These are phyloP conservation scores for Knufia petricola DNA, from an alignment of 2,329 filamentous ascomycete species.

Conservation along the genomic window DNA sequence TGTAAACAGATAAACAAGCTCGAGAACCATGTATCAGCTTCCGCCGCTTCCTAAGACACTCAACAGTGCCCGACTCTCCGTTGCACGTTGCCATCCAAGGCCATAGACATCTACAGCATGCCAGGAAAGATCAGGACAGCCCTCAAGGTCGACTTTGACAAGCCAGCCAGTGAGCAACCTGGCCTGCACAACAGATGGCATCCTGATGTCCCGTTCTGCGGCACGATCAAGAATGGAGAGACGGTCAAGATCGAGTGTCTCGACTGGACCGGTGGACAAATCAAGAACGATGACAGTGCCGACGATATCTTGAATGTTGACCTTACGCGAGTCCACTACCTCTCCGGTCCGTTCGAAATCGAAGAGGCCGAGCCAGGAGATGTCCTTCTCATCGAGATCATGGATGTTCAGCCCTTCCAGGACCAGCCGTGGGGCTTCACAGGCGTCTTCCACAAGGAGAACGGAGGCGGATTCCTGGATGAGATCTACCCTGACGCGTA, in stretches of 20 bases:
- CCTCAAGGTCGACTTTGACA: conserved; percentile 63
- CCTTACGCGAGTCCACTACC: conserved; percentile 73
- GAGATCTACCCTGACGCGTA: conserved; percentile 77
- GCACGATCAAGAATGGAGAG: conserved; percentile 68
- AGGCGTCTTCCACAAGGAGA: conserved; percentile 66
- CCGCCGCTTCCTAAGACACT: too few relatives aligned
- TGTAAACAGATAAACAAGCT: conserved; percentile 5
- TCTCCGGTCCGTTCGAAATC: conserved; percentile 81
- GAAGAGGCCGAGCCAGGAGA: conserved; percentile 78
- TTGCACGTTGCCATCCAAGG: too few relatives aligned
- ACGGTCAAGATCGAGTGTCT: conserved; percentile 90
- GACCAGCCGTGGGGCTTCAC: conserved; percentile 86
- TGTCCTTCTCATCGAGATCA: conserved; percentile 76
- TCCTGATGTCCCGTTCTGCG: conserved; percentile 69
- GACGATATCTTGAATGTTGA: conserved; percentile 80
- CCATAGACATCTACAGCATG: neutral
- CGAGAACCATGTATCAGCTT: too few relatives aligned
- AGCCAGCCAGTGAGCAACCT: conserved; percentile 59
- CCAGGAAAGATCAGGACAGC: conserved; percentile 52
- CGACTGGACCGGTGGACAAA: conserved; percentile 71
- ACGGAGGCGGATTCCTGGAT: conserved; percentile 82
- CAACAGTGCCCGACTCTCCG: too few relatives aligned
- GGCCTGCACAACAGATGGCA: conserved; percentile 84
- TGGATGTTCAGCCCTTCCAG: conserved; percentile 82
- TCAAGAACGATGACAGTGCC: conserved; percentile 80